These are phyloP conservation scores for Coemansia sp. DNA, from an alignment of 192 early-diverging fungal species.

Conservation along the genomic window DNA sequence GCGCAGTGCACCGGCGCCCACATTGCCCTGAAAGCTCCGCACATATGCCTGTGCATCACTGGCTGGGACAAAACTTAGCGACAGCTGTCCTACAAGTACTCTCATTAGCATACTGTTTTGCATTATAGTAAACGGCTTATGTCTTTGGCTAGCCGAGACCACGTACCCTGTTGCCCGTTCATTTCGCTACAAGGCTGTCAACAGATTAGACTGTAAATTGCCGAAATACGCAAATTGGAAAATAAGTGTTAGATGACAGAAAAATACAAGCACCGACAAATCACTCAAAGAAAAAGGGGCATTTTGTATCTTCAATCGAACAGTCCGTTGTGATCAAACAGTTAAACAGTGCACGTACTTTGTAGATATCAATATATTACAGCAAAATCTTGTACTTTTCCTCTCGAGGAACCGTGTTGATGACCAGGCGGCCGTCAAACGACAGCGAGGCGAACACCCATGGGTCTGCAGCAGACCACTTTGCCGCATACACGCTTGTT, in stretches of 20 bases:
- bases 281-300: not conserved
- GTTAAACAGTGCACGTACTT: too few species aligned
- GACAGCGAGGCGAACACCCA: slow-evolving; percentile 95
- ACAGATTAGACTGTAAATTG: not conserved
- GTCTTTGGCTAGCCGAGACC: not conserved
- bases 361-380: slow-evolving; percentile 5
- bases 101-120: too few species aligned
- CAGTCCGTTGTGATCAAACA: too few species aligned
- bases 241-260: not conserved
- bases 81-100: slow-evolving; percentile 18
- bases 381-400: slow-evolving; percentile 85
- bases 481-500: slow-evolving; percentile 86
- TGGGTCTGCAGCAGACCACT: slow-evolving; percentile 87
- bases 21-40: slow-evolving; percentile 28
- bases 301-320: too few species aligned
- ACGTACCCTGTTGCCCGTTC: slow-evolving; percentile 4
- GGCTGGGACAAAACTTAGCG: slow-evolving; percentile 41
- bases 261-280: slow-evolving; percentile 2
- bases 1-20: slow-evolving; percentile 9
- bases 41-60: slow-evolving; percentile 25
- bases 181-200: not conserved
- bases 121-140: not conserved
- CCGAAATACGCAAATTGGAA: not conserved
- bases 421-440: slow-evolving; percentile 89
- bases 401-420: slow-evolving; percentile 83